Base-by-base conservation (phyloP, 1,284 basidiomycete species). In the Moniliophthora roreri region DNA sequence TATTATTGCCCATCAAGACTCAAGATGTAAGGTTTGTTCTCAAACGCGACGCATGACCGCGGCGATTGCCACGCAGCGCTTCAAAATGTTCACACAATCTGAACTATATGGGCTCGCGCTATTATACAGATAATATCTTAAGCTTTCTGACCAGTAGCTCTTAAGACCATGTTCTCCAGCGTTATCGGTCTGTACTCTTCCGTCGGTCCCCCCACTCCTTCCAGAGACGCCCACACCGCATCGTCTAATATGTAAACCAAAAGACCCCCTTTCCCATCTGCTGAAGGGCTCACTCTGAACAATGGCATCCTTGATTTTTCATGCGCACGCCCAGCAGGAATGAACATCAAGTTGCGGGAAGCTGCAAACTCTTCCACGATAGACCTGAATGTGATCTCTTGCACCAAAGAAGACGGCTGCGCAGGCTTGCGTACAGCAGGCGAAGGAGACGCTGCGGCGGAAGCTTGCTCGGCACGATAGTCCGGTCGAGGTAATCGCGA, bases 321-420 rank as follows among this genome's bases (percentile, higher is more conserved):
- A 59, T 98, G 90, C 11, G 85, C 89, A 49, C 82, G 82, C 3
- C 93, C 93, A 3, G 88, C 85, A 2, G 94, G 91, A 42, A 98
- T 77, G 67, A 99, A 89, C 51, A 99, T 69, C 59, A 99, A 71
- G 70, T 99, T 95, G 66, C 91, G 85, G 20, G 82, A 72, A 1
- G 91, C 84, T 2, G 90, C 89, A 61, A 79, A 86, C 28, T 98
- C 95, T 66, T 98, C 94, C 41, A 95, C 92, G 51, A 99, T 87
- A 6, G 85, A 79, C 3, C 89, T 82, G 83, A 99, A 98, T 0
- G 93, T 95, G 60, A 96, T 90, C 75, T 81, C 88, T 58, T 82
- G 80, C n/a, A 78, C 72, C 36, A 84, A 78, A 5, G 79, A 69
- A 0, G 83, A 69, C 4, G 74, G 65, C 40, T 73, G 75, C 10